Evolutionary conservation across 2,329 filamentous ascomycete genomes (phyloP).

Genomic region (Colletotrichum plurivorum): DNA sequence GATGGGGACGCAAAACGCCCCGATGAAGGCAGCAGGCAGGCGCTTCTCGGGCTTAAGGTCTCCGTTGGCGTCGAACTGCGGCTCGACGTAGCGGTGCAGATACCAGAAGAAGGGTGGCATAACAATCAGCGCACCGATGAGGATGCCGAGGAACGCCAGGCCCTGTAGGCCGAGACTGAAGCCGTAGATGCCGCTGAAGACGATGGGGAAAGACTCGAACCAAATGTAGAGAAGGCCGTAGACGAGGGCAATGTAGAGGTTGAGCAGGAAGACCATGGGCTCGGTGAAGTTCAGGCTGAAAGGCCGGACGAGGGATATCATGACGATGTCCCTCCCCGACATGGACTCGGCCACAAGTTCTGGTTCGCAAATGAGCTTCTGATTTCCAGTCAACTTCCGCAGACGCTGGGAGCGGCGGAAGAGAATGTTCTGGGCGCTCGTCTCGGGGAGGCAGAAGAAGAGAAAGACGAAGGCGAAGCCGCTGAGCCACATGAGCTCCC

Average conservation of each 20-base stretch:
- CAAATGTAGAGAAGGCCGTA: constrained; percentile 72
- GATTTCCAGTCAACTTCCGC: constrained; percentile 36
- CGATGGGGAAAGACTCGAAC: constrained; percentile 70
- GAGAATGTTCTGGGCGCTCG: constrained; percentile 43
- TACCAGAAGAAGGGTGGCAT: constrained; percentile 51
- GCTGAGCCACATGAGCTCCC: constrained; percentile 44
- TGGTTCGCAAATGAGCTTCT: constrained; percentile 12
- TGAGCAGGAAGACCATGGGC: constrained; percentile 50
- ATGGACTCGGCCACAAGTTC: constrained; percentile 37
- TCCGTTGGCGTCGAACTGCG: constrained; percentile 39
- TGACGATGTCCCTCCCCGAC: constrained; percentile 41
- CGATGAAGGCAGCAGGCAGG: constrained; percentile 49
- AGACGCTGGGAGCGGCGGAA: constrained; percentile 42
- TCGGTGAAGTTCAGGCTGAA: constrained; percentile 52
- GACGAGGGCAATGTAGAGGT: constrained; percentile 58
- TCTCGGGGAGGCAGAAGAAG: constrained; percentile 46
- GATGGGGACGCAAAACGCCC: constrained; percentile 75
- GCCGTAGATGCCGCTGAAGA: constrained; percentile 43
- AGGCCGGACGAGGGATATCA: constrained; percentile 45
- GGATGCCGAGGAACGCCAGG: constrained; percentile 70
- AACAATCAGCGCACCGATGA: constrained; percentile 70
- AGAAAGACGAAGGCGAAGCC: constrained; percentile 39
- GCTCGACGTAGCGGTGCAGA: constrained; percentile 36
- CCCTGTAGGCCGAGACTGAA: constrained; percentile 73
- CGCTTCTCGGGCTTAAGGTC: constrained; percentile 40